Evolutionary conservation across 164 flowering plant species (phyloP).

Genomic region (Stephania yunnanensis): DNA sequence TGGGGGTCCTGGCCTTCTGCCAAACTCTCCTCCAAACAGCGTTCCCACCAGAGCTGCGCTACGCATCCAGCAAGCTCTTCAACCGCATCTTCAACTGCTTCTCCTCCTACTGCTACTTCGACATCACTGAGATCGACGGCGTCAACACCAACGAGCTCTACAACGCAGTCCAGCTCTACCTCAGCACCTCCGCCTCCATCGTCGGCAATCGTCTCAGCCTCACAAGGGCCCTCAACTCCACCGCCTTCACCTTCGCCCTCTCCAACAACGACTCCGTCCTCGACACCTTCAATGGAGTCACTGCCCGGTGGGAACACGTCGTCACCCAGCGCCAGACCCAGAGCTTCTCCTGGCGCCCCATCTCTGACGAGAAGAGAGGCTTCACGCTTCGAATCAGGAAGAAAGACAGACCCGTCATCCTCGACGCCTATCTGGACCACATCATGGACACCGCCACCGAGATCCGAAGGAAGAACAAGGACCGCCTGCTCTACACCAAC

Average conservation of each 20-base stretch:
- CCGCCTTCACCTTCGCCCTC: constrained; percentile 52
- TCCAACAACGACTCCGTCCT: constrained; percentile 55
- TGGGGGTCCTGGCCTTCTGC: constrained; percentile 73
- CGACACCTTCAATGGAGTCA: constrained; percentile 51
- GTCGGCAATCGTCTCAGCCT: constrained; percentile 50
- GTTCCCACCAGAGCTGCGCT: constrained; percentile 76
- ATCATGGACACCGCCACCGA: constrained; percentile 56
- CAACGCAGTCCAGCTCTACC: constrained; percentile 76
- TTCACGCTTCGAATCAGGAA: constrained; percentile 64
- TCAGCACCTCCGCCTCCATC: constrained; percentile 47
- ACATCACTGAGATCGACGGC: constrained; percentile 89
- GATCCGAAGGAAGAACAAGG: constrained; percentile 56
- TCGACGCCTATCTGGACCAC: constrained; percentile 53
- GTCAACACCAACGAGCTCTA: constrained; percentile 91
- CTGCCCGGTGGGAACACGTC: constrained; percentile 68
- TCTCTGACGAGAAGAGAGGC: constrained; percentile 73
- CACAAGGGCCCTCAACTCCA: constrained; percentile 59
- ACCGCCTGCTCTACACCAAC: constrained; percentile 64
- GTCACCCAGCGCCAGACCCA: constrained; percentile 58
- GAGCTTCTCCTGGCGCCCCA: constrained; percentile 67
- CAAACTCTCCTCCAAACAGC: constrained; percentile 50
- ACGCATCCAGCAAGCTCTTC: constrained; percentile 41
- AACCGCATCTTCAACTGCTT: constrained; percentile 40
- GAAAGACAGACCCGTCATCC: constrained; percentile 42
- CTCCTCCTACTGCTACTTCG: constrained; percentile 79